phyloP scores from a whole-genome alignment of 2,329 filamentous ascomycete species.

The Hypoxylon sp. region DNA sequence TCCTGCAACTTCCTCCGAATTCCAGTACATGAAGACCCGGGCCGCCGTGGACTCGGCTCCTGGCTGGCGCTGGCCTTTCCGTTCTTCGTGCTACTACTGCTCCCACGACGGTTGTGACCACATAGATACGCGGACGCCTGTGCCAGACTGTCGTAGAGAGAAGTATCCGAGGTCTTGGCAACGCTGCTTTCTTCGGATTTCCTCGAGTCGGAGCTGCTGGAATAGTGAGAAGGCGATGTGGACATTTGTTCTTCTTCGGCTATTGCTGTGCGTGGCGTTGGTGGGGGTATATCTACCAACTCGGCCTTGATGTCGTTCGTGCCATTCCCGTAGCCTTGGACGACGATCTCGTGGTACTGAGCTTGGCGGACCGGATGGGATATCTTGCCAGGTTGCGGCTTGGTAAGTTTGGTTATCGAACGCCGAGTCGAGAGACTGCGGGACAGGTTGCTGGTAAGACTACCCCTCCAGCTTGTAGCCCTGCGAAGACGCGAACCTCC shows the following conservation, averaged over 20 bases:
- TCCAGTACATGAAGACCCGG: constrained; percentile 8
- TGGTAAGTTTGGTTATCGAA: constrained; percentile 54
- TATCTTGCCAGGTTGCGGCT: constrained; percentile 23
- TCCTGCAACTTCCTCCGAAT: constrained; percentile 18
- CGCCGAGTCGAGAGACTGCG: constrained; percentile 53
- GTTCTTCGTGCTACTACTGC: background rate
- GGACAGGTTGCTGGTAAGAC: constrained; percentile 54
- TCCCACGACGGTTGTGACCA: constrained; percentile 8
- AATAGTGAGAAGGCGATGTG: constrained; percentile 34
- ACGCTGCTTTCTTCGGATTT: constrained; percentile 39
- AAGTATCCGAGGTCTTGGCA: constrained; percentile 45
- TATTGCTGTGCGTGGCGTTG: background rate
- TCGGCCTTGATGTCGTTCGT: constrained; percentile 57
- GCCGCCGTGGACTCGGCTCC: background rate
- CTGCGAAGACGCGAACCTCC: constrained; percentile 20
- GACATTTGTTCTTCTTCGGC: constrained; percentile 25
- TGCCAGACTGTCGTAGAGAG: constrained; percentile 26
- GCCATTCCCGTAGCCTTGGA: constrained; percentile 69
- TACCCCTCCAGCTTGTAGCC: constrained; percentile 44
- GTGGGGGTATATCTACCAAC: constrained; percentile 5
- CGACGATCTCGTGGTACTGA: constrained; percentile 66
- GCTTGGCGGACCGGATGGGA: constrained; percentile 1
- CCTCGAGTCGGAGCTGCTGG: constrained; percentile 35
- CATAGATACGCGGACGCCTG: background rate
- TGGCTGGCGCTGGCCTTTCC: background rate